Evolutionary conservation across 345 rosid species (phyloP), one percentile per base, ranked within the genome.

Genomic region (Rhodamnia argentea): DNA sequence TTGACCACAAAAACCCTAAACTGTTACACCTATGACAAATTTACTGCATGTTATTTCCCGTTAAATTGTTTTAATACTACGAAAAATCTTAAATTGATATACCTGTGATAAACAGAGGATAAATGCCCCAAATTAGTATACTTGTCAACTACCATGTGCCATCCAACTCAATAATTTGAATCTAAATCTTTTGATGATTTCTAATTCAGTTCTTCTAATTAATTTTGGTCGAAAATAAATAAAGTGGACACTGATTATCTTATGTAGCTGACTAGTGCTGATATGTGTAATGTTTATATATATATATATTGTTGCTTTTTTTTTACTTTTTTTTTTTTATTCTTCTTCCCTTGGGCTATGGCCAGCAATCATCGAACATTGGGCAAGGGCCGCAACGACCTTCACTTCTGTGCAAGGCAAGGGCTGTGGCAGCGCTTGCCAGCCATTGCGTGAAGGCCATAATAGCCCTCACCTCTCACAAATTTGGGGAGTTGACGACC

Each of bases 151-250:
- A 3, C 3, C 44, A 42, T 4, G 44, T 42, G 44, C 3, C 44
- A 42, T 42, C 44, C 4, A 42, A 42, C 44, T 42, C 44, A 42
- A 5, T 4, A 29, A 62, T 15, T 29, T 15, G 13, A 9, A 29
- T 1, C 16, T 62, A 14, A 62, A 29, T 0, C 8, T 7, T 62
- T 62, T 15, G 11, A 15, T 0, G 2, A 62, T 62, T 29, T 4
- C 8, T 4, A 62, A 18, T 14, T 62, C 16, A 29, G 4, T 16
- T 1, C 16, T 29, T 62, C 0, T 2, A 0, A 62, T 7, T 0
- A 29, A 62, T 62, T 62, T 62, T 15, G 42, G 2, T 0, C 4
- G 12, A 10, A 29, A 62, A 29, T 29, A 5, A 0, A 16, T 62
- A 29, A 62, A 29, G 23, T 62, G 12, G 2, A 62, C 0, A 0